Evolutionary conservation across 495 filamentous ascomycete genomes (phyloP), one percentile per base, ranked within the genome.

Genomic region (Halenospora varia): DNA sequence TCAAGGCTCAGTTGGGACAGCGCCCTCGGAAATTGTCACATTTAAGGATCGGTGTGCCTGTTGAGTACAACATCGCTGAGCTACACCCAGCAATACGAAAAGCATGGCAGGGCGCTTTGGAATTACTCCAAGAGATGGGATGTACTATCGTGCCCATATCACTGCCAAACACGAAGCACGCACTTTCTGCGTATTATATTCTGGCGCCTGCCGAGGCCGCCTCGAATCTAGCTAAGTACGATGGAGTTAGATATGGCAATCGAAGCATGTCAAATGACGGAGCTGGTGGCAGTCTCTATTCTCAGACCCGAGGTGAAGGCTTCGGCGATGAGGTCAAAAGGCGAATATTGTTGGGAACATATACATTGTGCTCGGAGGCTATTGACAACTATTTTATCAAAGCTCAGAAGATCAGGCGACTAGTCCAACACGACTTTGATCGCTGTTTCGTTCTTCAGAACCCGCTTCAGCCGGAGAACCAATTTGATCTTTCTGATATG

Each of bases 311-410:
- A 25, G 86, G 83, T 8, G 64, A 74, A 29, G 83, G 84, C 0
- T 92, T 99, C 57, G 94, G 95, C 1, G 71, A 78, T 2, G 94
- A 99, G 68, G 94, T 96, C 4, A 83, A 87, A 64, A 74, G 89
- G 51, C 80, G 94, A 8, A 96, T 97, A 55, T 68, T 97, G 19
- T 83, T 97, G 1, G 94, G 94, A 11, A 84, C 93, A 6, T 99
- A 96, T 62, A 92, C 86, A 35, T 76, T 99, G 50, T 96, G 90
- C 71, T 90, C 94, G 0, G 83, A 86, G 60, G 90, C 91, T 10
- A 95, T 95, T 57, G 88, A 96, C 64, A 97, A 97, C 66, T 97
- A 97, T 69, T 99, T 99, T 68, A 82, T 96, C 51, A 84, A 96
- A 69, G 94, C 94, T 51, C 94, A 99, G 69, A 84, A 84, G 54